Evolutionary conservation across 768 basidiomycete genomes (phyloP), one percentile per base, ranked within the genome.

Genomic region (Exidia glandulosa): DNA sequence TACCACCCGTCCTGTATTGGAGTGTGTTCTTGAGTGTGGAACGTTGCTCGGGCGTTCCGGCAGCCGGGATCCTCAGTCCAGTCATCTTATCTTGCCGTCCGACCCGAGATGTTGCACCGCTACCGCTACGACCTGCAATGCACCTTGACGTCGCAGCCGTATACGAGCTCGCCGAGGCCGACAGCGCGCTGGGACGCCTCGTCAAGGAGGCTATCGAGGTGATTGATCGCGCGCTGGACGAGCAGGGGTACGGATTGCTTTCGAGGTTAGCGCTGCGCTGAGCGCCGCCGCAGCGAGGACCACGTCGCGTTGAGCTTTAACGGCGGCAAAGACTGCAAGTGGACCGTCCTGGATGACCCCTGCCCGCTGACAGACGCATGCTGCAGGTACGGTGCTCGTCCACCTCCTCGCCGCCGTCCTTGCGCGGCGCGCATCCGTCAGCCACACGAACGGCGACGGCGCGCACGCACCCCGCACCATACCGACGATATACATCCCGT

Each of bases 251-350:
- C 70, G 94, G 80, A 9, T 48, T 65, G 32, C 65, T 60, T 54
- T 59, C 54, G 29, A 31, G 36, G 13, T 32, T 29, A 56, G 37
- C 41, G 27, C 32, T 37, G 25, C 41, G 30, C 56, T 55, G 45
- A n/a, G 12, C n/a, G 27, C 57, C 27, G 23, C 5, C 37, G 32
- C 55, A 90, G 91, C 56, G 78, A 81, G 67, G 82, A 86, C 34
- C 76, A 79, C 59, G 74, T 94, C 3, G 87, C 94, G 2, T 78
- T 99, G 61, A 96, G 94, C 72, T 99, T 97, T 76, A 99, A 98
- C 65, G 96, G 96, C 10, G 96, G 96, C 57, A 99, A 99, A 71
- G 96, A 99, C 69, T 99, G 96, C 95, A 67, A 66, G 85, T 77
- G 14, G 30, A 13, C n/a, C n/a, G n/a, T n/a, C n/a, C n/a, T n/a